phyloP scores from a whole-genome alignment of 1,284 basidiomycete genomes.

The Rhodotorula sp. region DNA sequence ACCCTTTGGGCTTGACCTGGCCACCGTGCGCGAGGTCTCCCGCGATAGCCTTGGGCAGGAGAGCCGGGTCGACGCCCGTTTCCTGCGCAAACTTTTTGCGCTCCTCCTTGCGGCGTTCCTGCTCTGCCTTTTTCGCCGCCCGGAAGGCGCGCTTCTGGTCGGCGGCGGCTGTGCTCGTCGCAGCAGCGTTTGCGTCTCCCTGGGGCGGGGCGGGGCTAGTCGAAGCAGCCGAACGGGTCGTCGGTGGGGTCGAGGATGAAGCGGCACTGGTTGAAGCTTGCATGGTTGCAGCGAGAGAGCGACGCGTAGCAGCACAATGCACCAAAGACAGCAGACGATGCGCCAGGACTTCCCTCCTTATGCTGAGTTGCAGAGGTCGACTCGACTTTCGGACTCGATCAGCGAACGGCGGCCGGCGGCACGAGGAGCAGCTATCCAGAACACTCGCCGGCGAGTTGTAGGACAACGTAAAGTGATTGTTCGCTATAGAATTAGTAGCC shows the following conservation, averaged over 20 bases:
- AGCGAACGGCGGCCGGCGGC: too few species aligned
- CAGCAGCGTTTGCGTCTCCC: background rate
- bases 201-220: background rate
- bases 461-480: too few species aligned
- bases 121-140: conserved; percentile 29
- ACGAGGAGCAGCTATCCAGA: too few species aligned
- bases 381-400: too few species aligned
- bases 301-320: background rate
- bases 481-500: too few species aligned
- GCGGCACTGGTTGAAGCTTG: background rate
- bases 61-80: conserved; percentile 26
- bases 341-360: too few species aligned
- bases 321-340: background rate
- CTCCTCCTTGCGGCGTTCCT: conserved; percentile 25
- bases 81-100: conserved; percentile 15
- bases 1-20: conserved; percentile 13
- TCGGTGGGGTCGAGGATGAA: background rate
- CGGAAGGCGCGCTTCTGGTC: conserved; percentile 24
- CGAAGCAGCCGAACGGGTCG: background rate
- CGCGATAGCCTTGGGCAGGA: conserved; percentile 10
- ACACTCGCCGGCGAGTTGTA: too few species aligned
- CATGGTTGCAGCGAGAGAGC: background rate
- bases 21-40: conserved; percentile 5
- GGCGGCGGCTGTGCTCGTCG: background rate
- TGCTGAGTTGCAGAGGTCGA: too few species aligned